A percentile compares a stretch with the other conserved stretches of the same genome.
These are phyloP conservation scores for Apiosordaria backusii DNA, from an alignment of 495 filamentous ascomycete species.

Conservation along the genomic window DNA sequence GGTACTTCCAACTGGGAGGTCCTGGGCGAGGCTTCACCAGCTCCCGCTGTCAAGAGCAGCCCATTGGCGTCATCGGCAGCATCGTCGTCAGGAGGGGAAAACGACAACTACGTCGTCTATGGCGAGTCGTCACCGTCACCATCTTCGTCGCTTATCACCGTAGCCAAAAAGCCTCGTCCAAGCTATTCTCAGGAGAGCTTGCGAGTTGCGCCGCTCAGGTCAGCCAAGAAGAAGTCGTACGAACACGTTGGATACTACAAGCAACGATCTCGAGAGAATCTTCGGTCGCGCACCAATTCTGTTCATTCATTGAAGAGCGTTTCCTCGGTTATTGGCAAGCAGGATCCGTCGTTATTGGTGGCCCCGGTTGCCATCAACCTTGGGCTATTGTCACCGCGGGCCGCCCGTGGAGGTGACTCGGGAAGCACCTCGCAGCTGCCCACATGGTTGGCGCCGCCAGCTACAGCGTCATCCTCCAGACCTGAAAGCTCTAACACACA, in stretches of 20 bases:
- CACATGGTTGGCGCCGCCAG: conserved; percentile 14
- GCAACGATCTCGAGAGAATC: conserved; percentile 45
- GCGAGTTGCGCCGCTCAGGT: conserved; percentile 47
- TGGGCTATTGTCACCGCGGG: conserved; percentile 16
- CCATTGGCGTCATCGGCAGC: conserved; percentile 23
- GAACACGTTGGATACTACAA: conserved; percentile 48
- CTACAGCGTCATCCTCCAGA: conserved; percentile 15
- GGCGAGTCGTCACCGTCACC: conserved; percentile 40
- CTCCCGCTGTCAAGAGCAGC: conserved; percentile 24
- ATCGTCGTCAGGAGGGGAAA: conserved; percentile 12
- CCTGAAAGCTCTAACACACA: background rate
- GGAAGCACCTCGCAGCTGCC: background rate
- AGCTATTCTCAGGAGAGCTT: conserved; percentile 55
- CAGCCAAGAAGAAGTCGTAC: conserved; percentile 41
- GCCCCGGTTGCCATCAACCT: conserved; percentile 27
- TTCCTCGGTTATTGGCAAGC: conserved; percentile 42
- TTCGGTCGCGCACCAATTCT: conserved; percentile 46
- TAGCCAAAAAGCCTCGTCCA: conserved; percentile 30
- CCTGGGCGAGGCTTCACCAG: conserved; percentile 40
- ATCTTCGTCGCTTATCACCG: conserved; percentile 32
- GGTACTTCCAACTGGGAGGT: conserved; percentile 42
- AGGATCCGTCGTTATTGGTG: conserved; percentile 34
- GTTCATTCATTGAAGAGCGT: conserved; percentile 46
- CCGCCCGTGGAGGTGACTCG: conserved; percentile 15
- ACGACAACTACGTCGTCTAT: conserved; percentile 47